Evolutionary conservation across 2,329 filamentous ascomycete species (phyloP), one percentile per base, ranked within the genome.

Genomic region (Calonectria hongkongensis): DNA sequence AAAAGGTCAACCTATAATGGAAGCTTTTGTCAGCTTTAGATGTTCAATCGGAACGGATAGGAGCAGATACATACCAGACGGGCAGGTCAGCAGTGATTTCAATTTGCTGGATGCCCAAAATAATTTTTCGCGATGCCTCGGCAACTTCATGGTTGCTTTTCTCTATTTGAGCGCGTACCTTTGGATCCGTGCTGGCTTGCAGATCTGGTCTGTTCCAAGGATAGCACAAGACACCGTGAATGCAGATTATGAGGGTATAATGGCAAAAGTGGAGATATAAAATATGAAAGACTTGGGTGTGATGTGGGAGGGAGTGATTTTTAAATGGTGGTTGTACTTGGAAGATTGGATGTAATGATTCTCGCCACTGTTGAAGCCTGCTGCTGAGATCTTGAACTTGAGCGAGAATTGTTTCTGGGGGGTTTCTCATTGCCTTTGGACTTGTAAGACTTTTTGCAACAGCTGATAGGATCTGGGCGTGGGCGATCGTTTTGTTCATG

Each of bases 151-250:
- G 47, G 5, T 58, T 69, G 30, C 67, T 69, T 8, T 33, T 64
- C 6, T 30, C 56, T 0, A 69, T 69, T 27, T 69, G 54, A 63
- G 47, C 30, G 16, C 27, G 58, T 7, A 69, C 62, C 25, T 64
- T 56, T 6, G 54, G 58, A 18, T 21, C 25, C 10, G 33, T 64
- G 36, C 45, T 64, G 25, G 30, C 21, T 3, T 69, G 58, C 12
- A 69, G 12, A 41, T 69, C 67, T 21, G 56, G 56, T 13, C 67
- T 51, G 9, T 51, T 45, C 67, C 67, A 69, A 4, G 67, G 67
- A 54, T 69, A 69, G 41, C 67, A 69, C 8, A 69, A 69, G 7
- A 64, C 56, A 2, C 67, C 56, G 25, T 69, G 54, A 18, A 69
- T 48, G 3, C 56, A 60, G 2, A 69, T 69, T 2, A 62, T 25